Percentiles rank a stretch among this genome's conserved stretches.
Evolutionary conservation across 2,329 filamentous ascomycete genomes (phyloP).

Genomic region (Neophaeococcomyces mojaviensis): DNA sequence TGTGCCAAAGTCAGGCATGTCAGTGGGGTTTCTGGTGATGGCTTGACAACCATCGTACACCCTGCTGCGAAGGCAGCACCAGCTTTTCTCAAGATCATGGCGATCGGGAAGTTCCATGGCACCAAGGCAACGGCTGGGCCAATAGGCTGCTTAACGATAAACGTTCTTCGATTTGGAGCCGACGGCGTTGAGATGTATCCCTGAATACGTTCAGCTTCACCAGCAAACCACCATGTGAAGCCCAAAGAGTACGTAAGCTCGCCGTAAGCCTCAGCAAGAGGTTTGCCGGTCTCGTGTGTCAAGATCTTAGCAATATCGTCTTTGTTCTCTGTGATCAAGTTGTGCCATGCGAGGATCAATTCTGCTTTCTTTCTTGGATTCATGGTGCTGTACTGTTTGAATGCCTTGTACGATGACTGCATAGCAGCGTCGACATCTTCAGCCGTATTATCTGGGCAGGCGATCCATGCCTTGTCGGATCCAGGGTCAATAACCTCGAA

Average conservation of each 20-base stretch:
- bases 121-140: conserved; percentile 62
- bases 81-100: conserved; percentile 61
- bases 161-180: conserved; percentile 54
- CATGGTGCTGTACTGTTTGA: conserved; percentile 51
- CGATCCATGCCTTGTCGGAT: conserved; percentile 43
- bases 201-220: conserved; percentile 55
- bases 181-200: conserved; percentile 53
- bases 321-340: conserved; percentile 53
- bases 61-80: conserved; percentile 62
- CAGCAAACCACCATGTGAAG: conserved; percentile 53
- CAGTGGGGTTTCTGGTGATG: conserved; percentile 60
- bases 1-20: conserved; percentile 47
- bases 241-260: conserved; percentile 50
- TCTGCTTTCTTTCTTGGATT: conserved; percentile 56
- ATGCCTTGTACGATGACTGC: conserved; percentile 52
- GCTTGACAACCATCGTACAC: conserved; percentile 67
- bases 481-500: conserved; percentile 50
- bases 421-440: conserved; percentile 58
- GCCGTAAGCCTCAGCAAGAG: conserved; percentile 45
- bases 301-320: conserved; percentile 58
- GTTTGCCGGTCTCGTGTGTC: conserved; percentile 56
- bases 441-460: conserved; percentile 42
- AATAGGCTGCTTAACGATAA: conserved; percentile 69
- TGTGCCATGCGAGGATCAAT: conserved; percentile 58
- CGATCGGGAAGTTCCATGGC: conserved; percentile 66